These are phyloP conservation scores for Fusarium musae DNA, from an alignment of 2,329 filamentous ascomycete genomes.

Conservation along the genomic window DNA sequence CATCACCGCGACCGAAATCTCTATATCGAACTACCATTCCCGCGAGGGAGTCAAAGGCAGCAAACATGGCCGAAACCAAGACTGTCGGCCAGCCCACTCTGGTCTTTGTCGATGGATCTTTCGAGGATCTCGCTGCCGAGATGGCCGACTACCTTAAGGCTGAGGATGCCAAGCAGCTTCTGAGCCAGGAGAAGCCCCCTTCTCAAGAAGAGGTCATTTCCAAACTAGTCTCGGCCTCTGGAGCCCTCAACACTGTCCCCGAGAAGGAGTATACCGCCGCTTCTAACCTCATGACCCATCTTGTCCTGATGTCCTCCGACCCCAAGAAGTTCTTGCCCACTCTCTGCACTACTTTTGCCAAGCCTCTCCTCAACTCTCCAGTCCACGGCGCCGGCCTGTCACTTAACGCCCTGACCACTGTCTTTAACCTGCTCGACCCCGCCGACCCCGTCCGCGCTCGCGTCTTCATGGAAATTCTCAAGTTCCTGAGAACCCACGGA, in stretches of 20 bases:
- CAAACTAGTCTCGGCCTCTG: conserved; percentile 85
- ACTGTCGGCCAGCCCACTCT: conserved; percentile 66
- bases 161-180: conserved; percentile 79
- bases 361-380: conserved; percentile 87
- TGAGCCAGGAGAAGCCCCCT: conserved; percentile 74
- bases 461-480: conserved; percentile 88
- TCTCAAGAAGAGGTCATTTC: conserved; percentile 86
- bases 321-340: conserved; percentile 86
- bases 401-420: conserved; percentile 89
- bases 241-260: conserved; percentile 82
- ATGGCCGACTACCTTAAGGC: conserved; percentile 93
- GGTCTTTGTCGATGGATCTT: conserved; percentile 88
- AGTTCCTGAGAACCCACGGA: conserved; percentile 78
- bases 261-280: conserved; percentile 97
- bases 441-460: conserved; percentile 86
- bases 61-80: conserved; percentile 49
- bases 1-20: conserved; percentile 35
- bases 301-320: conserved; percentile 87
- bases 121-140: conserved; percentile 92
- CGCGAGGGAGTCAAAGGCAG: conserved; percentile 32
- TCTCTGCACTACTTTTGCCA: conserved; percentile 89
- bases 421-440: conserved; percentile 91
- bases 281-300: conserved; percentile 96
- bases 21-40: conserved; percentile 26
- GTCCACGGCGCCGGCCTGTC: conserved; percentile 86